phyloP scores from a whole-genome alignment of 805 yeast species.

The Saccharomyces paradoxus region DNA sequence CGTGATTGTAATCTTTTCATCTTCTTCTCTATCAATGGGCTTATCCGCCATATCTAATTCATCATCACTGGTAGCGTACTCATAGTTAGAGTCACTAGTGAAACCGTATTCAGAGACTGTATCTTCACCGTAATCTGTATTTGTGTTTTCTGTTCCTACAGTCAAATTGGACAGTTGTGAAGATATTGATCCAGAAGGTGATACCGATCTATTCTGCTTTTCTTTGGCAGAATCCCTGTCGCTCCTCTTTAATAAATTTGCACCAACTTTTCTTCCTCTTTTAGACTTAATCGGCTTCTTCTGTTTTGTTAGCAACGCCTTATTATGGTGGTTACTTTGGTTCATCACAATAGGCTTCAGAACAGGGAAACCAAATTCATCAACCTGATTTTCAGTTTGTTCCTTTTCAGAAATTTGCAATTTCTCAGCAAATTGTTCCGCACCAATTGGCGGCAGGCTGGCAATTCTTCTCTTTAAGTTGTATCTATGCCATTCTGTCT shows the following conservation, averaged over 20 bases:
- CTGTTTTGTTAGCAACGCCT: not conserved
- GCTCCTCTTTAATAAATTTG: not conserved
- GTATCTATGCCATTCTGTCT: conserved; percentile 96
- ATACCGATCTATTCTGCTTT: conserved; percentile 30
- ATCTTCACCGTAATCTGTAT: conserved; percentile 36
- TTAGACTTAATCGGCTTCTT: not conserved
- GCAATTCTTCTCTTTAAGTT: conserved; percentile 92
- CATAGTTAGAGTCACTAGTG: conserved; percentile 34
- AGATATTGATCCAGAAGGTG: conserved; percentile 48
- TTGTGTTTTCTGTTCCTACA: conserved; percentile 29
- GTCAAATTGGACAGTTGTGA: conserved; percentile 46
- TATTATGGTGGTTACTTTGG: not conserved
- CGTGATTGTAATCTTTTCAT: conserved; percentile 35
- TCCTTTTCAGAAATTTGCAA: conserved; percentile 31
- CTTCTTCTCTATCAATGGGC: conserved; percentile 13
- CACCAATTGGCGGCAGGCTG: conserved; percentile 60
- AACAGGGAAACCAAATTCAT: conserved; percentile 35
- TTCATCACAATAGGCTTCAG: conserved; percentile 20
- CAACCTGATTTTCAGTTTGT: conserved; percentile 26
- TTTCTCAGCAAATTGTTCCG: conserved; percentile 40
- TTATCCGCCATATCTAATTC: conserved; percentile 5
- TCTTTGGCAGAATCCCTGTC: not conserved
- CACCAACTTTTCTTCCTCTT: not conserved
- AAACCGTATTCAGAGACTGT: conserved; percentile 45
- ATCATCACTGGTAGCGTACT: conserved; percentile 29